phyloP scores from a whole-genome alignment of 1,284 basidiomycete genomes.

The Flammula alnicola region DNA sequence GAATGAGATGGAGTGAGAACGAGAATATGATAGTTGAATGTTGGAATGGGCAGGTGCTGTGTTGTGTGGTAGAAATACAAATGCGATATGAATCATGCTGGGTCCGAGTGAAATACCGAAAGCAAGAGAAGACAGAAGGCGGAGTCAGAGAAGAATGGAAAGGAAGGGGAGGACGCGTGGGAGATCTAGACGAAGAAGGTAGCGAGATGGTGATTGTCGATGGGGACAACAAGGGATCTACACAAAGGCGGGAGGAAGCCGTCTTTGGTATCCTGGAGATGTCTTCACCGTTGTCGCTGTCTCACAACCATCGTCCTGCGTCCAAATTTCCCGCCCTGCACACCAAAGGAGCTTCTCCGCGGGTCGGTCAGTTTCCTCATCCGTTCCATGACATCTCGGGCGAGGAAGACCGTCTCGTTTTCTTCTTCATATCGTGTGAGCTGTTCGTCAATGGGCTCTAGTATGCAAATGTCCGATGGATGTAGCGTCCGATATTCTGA shows the following conservation, averaged over 20 bases:
- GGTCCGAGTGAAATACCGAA: not conserved
- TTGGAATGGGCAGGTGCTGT: slow-evolving; percentile 1
- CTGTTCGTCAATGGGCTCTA: slow-evolving; percentile 55
- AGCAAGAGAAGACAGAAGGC: not conserved
- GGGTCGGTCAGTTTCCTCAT: slow-evolving; percentile 50
- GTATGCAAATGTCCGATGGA: slow-evolving; percentile 56
- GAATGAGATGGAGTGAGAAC: not conserved
- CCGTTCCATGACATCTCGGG: slow-evolving; percentile 58
- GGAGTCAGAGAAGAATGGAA: slow-evolving; percentile 1
- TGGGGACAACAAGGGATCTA: not conserved
- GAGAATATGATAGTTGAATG: too few species aligned
- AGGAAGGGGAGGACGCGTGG: slow-evolving; percentile 1
- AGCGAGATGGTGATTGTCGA: not conserved
- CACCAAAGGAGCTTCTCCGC: slow-evolving; percentile 37
- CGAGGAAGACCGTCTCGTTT: slow-evolving; percentile 64
- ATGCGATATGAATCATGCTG: slow-evolving; percentile 7
- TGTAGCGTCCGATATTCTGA: slow-evolving; percentile 48
- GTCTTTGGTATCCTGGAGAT: too few species aligned
- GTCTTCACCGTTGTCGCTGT: slow-evolving; percentile 16
- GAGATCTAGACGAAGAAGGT: not conserved
- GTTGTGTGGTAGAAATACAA: slow-evolving; percentile 18
- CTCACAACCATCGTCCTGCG: slow-evolving; percentile 18
- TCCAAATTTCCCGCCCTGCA: slow-evolving; percentile 13
- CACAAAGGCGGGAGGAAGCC: not conserved
- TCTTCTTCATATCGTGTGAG: slow-evolving; percentile 63